These are phyloP conservation scores for Coniochaeta ligniaria DNA, from an alignment of 2,329 filamentous ascomycete genomes.

Conservation along the genomic window DNA sequence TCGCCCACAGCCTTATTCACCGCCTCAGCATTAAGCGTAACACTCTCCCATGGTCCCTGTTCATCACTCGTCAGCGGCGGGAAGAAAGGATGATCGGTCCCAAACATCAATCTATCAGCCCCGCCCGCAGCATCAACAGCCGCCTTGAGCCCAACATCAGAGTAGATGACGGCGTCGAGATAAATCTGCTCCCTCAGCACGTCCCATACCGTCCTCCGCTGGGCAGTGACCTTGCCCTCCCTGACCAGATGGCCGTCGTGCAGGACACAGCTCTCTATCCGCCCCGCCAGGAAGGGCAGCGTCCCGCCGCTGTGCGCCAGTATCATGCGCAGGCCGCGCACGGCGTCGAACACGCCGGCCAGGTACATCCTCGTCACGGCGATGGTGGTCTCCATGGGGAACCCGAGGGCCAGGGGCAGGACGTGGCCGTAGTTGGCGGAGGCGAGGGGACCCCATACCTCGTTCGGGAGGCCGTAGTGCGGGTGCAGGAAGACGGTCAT, in stretches of 20 bases:
- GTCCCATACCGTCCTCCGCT: constrained; percentile 46
- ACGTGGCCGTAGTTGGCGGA: constrained; percentile 75
- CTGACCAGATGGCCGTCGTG: constrained; percentile 72
- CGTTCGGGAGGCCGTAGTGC: constrained; percentile 78
- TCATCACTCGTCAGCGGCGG: constrained; percentile 61
- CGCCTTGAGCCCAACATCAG: constrained; percentile 63
- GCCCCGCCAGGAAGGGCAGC: constrained; percentile 78
- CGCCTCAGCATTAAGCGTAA: constrained; percentile 36
- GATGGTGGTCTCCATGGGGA: constrained; percentile 89
- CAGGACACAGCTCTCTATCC: constrained; percentile 79
- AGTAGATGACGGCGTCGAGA: constrained; percentile 81
- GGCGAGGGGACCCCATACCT: constrained; percentile 69
- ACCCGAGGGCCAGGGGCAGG: constrained; percentile 75
- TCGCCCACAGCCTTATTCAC: constrained; percentile 16
- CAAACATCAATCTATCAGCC: constrained; percentile 67
- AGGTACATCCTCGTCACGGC: constrained; percentile 82
- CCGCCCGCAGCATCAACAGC: constrained; percentile 57
- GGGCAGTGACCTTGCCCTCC: constrained; percentile 43
- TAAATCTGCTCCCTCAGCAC: constrained; percentile 68
- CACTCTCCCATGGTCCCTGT: constrained; percentile 62
- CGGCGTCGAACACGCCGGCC: constrained; percentile 76
- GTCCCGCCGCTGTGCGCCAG: constrained; percentile 86
- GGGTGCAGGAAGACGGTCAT: constrained; percentile 80
- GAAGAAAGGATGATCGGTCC: constrained; percentile 80
- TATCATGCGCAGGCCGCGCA: constrained; percentile 62